These are phyloP conservation scores for Aegilops longissima DNA, from an alignment of 176 grass and related monocot genomes.

Conservation along the genomic window DNA sequence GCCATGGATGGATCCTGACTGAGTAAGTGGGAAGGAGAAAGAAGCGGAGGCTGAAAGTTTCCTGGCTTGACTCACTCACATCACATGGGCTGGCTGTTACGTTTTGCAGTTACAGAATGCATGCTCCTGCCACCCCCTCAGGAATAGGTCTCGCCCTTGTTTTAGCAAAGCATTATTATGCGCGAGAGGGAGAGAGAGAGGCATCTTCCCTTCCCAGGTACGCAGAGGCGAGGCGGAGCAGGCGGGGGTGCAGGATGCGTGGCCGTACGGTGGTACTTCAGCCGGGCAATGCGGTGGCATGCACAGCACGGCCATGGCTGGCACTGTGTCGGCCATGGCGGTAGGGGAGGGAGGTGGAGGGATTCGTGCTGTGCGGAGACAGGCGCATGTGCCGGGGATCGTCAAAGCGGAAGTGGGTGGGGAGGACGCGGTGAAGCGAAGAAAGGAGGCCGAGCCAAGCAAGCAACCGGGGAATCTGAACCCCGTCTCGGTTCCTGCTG, in stretches of 20 bases:
- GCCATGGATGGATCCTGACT: not conserved
- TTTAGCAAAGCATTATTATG: slow-evolving; percentile 40
- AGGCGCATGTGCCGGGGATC: slow-evolving; percentile 20
- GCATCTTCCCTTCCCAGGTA: not conserved
- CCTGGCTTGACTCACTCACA: not conserved
- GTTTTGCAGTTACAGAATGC: not conserved
- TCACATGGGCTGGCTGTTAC: slow-evolving; percentile 42
- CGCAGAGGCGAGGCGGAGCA: not conserved
- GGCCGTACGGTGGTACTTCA: not conserved
- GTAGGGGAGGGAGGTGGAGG: not conserved
- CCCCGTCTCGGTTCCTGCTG: not conserved
- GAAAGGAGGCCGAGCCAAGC: not conserved
- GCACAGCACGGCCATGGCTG: not conserved
- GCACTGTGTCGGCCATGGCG: not conserved
- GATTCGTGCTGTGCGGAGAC: not conserved
- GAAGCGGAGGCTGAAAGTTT: slow-evolving; percentile 23
- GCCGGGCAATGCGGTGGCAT: not conserved
- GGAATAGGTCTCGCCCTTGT: slow-evolving; percentile 30
- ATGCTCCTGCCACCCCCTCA: not conserved
- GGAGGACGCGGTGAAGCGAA: not conserved
- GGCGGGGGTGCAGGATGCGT: not conserved
- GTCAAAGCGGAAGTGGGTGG: not conserved
- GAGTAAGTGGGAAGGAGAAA: not conserved
- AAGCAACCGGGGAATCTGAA: not conserved
- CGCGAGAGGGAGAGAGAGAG: not conserved